A percentile compares a stretch with the other conserved stretches of the same genome.
These are phyloP conservation scores for Biscogniauxia mediterranea DNA, from an alignment of 2,329 filamentous ascomycete genomes.

Conservation along the genomic window DNA sequence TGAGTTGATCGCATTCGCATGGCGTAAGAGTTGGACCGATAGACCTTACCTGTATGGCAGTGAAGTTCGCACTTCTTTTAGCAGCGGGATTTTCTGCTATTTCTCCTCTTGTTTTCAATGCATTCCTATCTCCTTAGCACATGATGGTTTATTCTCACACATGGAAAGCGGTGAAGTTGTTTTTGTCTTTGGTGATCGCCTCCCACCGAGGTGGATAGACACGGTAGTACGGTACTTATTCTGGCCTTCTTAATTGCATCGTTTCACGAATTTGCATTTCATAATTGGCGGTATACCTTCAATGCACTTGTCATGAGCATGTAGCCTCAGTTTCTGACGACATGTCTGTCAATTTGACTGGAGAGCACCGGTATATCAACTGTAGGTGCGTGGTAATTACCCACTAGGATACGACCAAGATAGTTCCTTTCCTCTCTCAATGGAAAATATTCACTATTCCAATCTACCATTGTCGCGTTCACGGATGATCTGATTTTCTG, in stretches of 20 bases:
- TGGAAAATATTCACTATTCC: neutral
- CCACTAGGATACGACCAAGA: neutral
- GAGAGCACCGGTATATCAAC: neutral
- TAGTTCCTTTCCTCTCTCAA: neutral
- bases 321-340: neutral
- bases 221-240: neutral
- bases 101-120: neutral
- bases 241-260: neutral
- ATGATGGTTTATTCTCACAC: slow-evolving; percentile 5
- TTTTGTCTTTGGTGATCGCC: neutral
- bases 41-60: slow-evolving; percentile 33
- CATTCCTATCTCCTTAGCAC: slow-evolving; percentile 1
- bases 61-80: slow-evolving; percentile 38
- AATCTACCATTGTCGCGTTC: no score
- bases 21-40: slow-evolving; percentile 33
- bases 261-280: neutral
- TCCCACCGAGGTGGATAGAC: neutral
- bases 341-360: neutral
- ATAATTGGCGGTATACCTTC: neutral
- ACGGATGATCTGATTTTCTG: no score
- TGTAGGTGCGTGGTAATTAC: neutral
- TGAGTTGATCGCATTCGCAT: slow-evolving; percentile 32
- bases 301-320: neutral
- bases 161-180: neutral
- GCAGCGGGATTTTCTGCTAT: slow-evolving; percentile 24